phyloP scores from a whole-genome alignment of 495 filamentous ascomycete genomes.

The Viridothelium virens region DNA sequence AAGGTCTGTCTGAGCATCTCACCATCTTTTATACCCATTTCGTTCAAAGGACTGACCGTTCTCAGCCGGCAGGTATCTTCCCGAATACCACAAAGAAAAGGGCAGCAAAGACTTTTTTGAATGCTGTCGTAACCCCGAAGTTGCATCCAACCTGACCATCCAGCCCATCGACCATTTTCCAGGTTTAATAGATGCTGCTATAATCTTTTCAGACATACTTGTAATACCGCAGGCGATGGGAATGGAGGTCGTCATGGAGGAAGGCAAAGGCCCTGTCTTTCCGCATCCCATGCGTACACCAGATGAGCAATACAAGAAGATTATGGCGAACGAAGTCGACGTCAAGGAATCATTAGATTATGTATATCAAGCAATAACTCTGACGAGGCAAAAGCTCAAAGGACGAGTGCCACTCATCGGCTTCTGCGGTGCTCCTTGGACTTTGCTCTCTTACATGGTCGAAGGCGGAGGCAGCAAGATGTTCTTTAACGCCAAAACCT shows the following conservation, averaged over 20 bases:
- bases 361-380: conserved; percentile 87
- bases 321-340: conserved; percentile 71
- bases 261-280: conserved; percentile 92
- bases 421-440: conserved; percentile 98
- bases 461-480: conserved; percentile 93
- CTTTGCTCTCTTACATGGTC: conserved; percentile 95
- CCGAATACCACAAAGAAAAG: conserved; percentile 95
- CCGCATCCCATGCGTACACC: conserved; percentile 73
- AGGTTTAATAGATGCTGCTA: conserved; percentile 89
- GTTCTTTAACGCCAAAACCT: conserved; percentile 84
- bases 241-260: conserved; percentile 93
- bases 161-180: conserved; percentile 89
- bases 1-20: conserved; percentile 51
- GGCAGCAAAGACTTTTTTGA: conserved; percentile 87
- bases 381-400: conserved; percentile 79
- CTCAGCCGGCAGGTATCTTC: conserved; percentile 88
- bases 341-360: conserved; percentile 79
- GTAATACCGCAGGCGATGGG: conserved; percentile 97
- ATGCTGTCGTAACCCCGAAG: conserved; percentile 87
- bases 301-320: conserved; percentile 68
- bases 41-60: conserved; percentile 5
- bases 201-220: conserved; percentile 98
- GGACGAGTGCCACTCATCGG: conserved; percentile 88
- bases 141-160: conserved; percentile 82
- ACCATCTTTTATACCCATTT: neutral